Base-by-base conservation (phyloP, 805 yeast genomes). In the Kluyveromyces dobzhanskii region DNA sequence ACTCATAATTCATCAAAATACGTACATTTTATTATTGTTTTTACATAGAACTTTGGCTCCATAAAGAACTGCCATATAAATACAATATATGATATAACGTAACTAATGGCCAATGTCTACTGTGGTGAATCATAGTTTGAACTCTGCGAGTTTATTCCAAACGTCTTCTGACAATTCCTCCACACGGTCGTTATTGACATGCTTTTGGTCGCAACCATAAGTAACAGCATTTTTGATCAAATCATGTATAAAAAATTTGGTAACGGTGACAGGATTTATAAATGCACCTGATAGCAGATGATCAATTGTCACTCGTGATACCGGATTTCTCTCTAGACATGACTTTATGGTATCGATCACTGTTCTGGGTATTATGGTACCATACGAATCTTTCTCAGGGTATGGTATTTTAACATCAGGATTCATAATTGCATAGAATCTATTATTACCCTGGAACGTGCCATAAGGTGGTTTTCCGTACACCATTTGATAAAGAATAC, bases 381-480 rank as follows among this genome's bases (percentile, higher is more conserved):
- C 76, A 0, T 81, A 84, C 0, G 76, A 49, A 0, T 86, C 86
- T 21, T 61, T 63, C 18, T 68, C 70, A 1, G 94, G 83, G 55
- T 74, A 87, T 26, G 64, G 62, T 11, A 87, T 78, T 47, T 76
- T 75, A 17, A 85, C 75, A 44, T 80, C 80, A 0, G 94, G 92
- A 54, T 85, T 83, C 73, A 84, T 84, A 28, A 86, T 90, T 2
- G 95, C 95, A 55, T 80, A 65, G 28, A 86, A 67, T 43, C 95
- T 65, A 52, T 83, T 85, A 42, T 81, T 75, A 1, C 94, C 92
- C 37, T 78, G 74, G 50, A 74, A 85, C 3, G 70, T 68, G 0
- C 86, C 94, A 64, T 85, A 88, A 1, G 98, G 98, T 1, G 97
- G 90, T 44, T 73, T 72, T 0, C 96, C 96, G 51, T 92, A 94